Percentiles rank a stretch among this genome's conserved stretches.
Evolutionary conservation across 2,329 filamentous ascomycete genomes (phyloP).

Genomic region (Pseudogymnoascus sp.): DNA sequence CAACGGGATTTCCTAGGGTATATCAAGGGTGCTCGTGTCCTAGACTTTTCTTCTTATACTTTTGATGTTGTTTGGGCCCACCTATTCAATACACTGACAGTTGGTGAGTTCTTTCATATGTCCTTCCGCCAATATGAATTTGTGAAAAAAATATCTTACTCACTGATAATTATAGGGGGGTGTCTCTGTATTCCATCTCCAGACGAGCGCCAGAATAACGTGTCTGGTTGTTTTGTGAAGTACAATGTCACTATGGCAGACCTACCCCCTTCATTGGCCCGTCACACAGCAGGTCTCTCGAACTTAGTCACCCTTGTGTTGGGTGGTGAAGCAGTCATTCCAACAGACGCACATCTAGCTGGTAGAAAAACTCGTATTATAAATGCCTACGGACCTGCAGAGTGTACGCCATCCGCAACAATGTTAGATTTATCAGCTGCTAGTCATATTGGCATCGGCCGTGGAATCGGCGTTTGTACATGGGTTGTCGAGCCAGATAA

Average conservation of each 20-base stretch:
- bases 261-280: constrained; percentile 15
- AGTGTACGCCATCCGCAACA: constrained; percentile 12
- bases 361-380: constrained; percentile 11
- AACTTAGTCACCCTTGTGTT: constrained; percentile 14
- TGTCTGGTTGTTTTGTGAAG: constrained; percentile 13
- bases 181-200: constrained; percentile 18
- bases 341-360: constrained; percentile 10
- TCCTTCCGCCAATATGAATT: not conserved
- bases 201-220: constrained; percentile 17
- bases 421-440: not conserved
- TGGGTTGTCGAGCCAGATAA: constrained; percentile 37
- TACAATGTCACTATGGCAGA: constrained; percentile 16
- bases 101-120: not conserved
- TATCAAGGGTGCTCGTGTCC: not conserved
- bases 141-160: not conserved
- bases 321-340: constrained; percentile 15
- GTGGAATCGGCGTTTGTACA: not conserved
- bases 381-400: constrained; percentile 18
- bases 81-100: constrained; percentile 14
- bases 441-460: not conserved
- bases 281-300: constrained; percentile 14
- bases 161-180: constrained; percentile 8
- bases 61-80: constrained; percentile 18
- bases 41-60: constrained; percentile 15
- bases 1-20: not conserved